Evolutionary conservation across 768 basidiomycete genomes (phyloP), one percentile per base, ranked within the genome.

Genomic region (Leccinum uliginosum): DNA sequence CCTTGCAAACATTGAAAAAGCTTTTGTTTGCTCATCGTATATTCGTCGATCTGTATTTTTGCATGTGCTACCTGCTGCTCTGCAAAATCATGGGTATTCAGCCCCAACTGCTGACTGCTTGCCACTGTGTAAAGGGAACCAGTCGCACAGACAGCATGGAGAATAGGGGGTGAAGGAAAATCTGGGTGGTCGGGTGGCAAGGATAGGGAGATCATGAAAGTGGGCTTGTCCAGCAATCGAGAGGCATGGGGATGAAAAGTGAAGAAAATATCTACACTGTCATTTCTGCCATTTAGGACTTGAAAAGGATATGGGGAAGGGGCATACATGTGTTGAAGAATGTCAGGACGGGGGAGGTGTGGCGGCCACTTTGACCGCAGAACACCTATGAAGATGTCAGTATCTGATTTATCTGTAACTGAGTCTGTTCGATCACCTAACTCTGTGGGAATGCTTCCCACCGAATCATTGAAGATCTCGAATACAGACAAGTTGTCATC

Each of bases 81-180:
- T 40, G 85, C 82, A 67, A 88, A 87, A 2, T 83, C 49, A 24
- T 54, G 34, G 53, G 24, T n/a, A 50, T 29, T 40, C 38, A 17
- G 34, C 29, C 48, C 56, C 15, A 53, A 35, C 15, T 60, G 55
- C 21, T 58, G 62, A 50, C 56, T 56, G 26, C 46, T 82, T 3
- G 83, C 85, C 15, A 85, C 83, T 1, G 88, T 91, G 61, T 91
- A 91, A 21, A 86, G 73, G 56, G 89, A 85, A 15, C 87, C 86
- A 34, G 86, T 77, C 2, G 90, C 91, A 70, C 91, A 92, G 50
- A 95, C 89, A n/a, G 90, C 89, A 66, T 95, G 92, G 0, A 95
- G 78, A 40, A 93, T 72, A 9, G 86, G 79, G 6, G 80, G 67
- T 30, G 80, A 77, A 8, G 93, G 93, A 64, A 92, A 95, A 55